phyloP scores from a whole-genome alignment of 495 filamentous ascomycete genomes.

The Podospora fimiseda region DNA sequence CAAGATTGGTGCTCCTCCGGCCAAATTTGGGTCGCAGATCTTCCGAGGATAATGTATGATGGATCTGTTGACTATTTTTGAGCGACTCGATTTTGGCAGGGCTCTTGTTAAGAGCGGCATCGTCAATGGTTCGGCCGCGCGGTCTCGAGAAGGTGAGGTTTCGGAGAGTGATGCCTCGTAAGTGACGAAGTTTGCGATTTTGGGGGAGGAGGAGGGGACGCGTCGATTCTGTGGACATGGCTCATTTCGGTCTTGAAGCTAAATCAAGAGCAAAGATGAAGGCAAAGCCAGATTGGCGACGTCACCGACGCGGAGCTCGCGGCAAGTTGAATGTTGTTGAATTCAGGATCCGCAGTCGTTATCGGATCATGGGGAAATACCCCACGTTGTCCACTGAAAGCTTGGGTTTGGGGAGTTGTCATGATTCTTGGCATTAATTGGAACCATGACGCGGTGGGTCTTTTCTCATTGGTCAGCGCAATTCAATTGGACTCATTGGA shows the following conservation, averaged over 20 bases:
- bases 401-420: not conserved
- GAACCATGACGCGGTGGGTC: not conserved
- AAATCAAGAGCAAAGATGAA: not conserved
- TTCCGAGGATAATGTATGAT: constrained; percentile 66
- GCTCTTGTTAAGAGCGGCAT: constrained; percentile 71
- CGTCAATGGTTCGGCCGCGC: constrained; percentile 73
- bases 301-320: constrained; percentile 2
- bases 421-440: constrained; percentile 1
- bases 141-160: constrained; percentile 66
- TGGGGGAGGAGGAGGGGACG: constrained; percentile 48
- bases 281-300: not conserved
- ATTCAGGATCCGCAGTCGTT: no score
- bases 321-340: no score
- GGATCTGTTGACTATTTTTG: constrained; percentile 46
- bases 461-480: not conserved
- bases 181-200: constrained; percentile 84
- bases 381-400: not conserved
- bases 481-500: not conserved
- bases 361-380: no score
- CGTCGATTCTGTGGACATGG: constrained; percentile 34
- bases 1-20: constrained; percentile 66
- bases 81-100: constrained; percentile 62
- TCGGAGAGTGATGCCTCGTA: constrained; percentile 79
- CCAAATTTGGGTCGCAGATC: constrained; percentile 49
- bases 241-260: constrained; percentile 18